These are phyloP conservation scores for Vitis hybrid DNA, from an alignment of 177 flowering plant species.

Conservation along the genomic window DNA sequence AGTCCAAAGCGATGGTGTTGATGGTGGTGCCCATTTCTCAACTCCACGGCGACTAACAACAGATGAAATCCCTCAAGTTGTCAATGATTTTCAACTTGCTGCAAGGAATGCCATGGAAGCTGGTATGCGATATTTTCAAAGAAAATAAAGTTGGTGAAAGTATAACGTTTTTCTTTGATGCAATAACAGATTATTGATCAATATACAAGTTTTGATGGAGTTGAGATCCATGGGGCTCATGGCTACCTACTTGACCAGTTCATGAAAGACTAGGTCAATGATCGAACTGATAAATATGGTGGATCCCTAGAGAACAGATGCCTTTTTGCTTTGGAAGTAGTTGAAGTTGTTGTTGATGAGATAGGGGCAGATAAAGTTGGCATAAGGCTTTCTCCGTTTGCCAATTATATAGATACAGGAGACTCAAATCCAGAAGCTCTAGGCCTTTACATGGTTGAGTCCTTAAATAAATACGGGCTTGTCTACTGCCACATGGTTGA, in stretches of 20 bases:
- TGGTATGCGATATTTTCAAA: slow-evolving; percentile 6
- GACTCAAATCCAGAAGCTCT: no score
- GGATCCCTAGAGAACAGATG: slow-evolving; percentile 10
- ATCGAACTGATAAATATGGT: neutral
- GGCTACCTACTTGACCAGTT: no score
- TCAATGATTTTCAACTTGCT: slow-evolving; percentile 34
- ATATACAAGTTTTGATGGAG: no score
- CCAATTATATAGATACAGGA: no score
- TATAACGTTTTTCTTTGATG: neutral
- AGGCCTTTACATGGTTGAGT: no score
- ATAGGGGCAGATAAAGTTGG: no score
- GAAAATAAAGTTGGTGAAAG: no score
- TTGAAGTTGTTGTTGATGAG: slow-evolving; percentile 6
- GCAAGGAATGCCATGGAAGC: slow-evolving; percentile 38
- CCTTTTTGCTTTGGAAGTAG: slow-evolving; percentile 4
- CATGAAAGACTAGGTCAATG: no score
- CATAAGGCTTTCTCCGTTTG: no score
- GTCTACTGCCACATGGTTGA: no score
- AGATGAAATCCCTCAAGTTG: slow-evolving; percentile 32
- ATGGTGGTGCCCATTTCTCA: slow-evolving; percentile 14
- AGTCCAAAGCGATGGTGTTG: slow-evolving; percentile 21
- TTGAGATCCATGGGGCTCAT: no score
- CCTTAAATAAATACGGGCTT: no score
- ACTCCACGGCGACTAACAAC: slow-evolving; percentile 31
- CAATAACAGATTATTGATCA: neutral